Percentiles rank a stretch among this genome's conserved stretches.
phyloP scores from a whole-genome alignment of 345 rosid species.

The Geranium rotundifolium region DNA sequence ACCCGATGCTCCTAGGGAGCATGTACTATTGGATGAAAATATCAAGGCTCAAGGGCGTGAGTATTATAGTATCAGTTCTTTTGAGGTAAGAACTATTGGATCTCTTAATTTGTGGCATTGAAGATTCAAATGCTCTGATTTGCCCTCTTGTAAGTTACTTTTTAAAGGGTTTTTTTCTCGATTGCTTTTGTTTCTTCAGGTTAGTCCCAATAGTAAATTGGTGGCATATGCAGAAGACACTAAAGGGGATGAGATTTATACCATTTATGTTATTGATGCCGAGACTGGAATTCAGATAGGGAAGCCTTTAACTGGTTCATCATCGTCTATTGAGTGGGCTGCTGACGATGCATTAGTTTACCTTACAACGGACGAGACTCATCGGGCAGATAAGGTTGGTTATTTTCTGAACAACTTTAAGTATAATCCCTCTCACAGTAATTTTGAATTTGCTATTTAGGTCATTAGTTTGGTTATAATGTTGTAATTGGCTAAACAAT shows the following conservation, averaged over 20 bases:
- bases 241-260: conserved; percentile 71
- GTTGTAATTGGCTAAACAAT: background rate
- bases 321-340: conserved; percentile 60
- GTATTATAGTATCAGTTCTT: conserved; percentile 52
- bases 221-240: conserved; percentile 85
- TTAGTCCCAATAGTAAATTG: conserved; percentile 61
- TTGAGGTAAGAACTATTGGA: conserved; percentile 31
- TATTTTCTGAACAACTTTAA: background rate
- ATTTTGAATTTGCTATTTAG: background rate
- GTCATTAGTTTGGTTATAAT: background rate
- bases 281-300: conserved; percentile 38
- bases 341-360: conserved; percentile 72
- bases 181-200: conserved; percentile 25
- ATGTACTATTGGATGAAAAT: conserved; percentile 81
- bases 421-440: background rate
- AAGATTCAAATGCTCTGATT: background rate
- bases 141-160: background rate
- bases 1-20: conserved; percentile 69
- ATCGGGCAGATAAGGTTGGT: conserved; percentile 77
- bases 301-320: conserved; percentile 42
- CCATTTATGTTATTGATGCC: conserved; percentile 53
- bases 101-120: background rate
- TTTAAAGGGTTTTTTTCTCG: background rate
- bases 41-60: conserved; percentile 42
- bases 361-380: conserved; percentile 71